These are phyloP conservation scores for Paraconiothyrium brasiliense DNA, from an alignment of 2,329 filamentous ascomycete species.

Conservation along the genomic window DNA sequence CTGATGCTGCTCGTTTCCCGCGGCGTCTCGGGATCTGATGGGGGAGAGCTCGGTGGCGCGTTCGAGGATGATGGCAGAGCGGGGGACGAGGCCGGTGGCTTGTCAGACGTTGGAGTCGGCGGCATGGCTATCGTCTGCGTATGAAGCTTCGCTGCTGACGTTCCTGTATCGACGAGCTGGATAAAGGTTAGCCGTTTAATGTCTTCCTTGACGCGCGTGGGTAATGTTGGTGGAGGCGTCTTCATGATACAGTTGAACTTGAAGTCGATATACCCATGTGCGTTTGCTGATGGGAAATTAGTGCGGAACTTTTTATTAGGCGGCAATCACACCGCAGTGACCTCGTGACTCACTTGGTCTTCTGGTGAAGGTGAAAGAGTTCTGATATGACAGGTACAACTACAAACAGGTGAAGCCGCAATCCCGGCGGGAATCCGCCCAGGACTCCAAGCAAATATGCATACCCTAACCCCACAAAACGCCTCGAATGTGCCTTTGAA, in stretches of 20 bases:
- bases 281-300: background rate
- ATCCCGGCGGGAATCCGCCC: background rate
- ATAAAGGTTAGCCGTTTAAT: background rate
- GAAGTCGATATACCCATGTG: background rate
- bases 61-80: background rate
- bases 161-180: background rate
- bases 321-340: background rate
- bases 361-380: background rate
- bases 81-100: background rate
- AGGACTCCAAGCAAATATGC: background rate
- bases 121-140: background rate
- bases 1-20: conserved; percentile 2
- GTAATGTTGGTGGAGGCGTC: background rate
- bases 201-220: too few relatives aligned
- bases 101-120: background rate
- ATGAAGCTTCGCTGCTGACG: background rate
- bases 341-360: background rate
- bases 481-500: background rate
- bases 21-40: background rate
- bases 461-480: background rate
- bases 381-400: background rate
- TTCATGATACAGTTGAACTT: background rate
- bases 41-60: background rate
- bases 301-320: background rate
- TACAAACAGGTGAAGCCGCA: background rate